Percentiles rank a stretch among this genome's conserved stretches.
Conservation (phyloP, 768 basidiomycete species). For the Podaxis mareebaensis region DNA sequence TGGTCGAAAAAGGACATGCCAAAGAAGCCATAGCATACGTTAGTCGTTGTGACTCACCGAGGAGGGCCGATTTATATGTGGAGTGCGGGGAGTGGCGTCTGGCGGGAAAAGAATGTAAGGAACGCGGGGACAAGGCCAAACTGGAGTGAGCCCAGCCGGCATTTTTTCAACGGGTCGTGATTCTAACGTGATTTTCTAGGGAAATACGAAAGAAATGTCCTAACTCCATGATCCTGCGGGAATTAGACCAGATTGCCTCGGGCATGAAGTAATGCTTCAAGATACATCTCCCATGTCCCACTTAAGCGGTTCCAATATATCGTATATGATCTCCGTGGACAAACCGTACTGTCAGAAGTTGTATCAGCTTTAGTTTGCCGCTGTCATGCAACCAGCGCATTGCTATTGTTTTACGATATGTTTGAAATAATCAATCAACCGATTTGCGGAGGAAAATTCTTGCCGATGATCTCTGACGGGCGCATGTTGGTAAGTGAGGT, state of each 20-base stretch:
- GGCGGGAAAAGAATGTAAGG: slow-evolving; percentile 89
- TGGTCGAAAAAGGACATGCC: slow-evolving; percentile 69
- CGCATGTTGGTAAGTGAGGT: too few species aligned
- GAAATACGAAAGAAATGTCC: slow-evolving; percentile 74
- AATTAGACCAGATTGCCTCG: slow-evolving; percentile 64
- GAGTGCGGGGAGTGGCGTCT: slow-evolving; percentile 88
- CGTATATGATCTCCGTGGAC: not conserved
- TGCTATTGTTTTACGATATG: too few species aligned
- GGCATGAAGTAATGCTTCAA: slow-evolving; percentile 59
- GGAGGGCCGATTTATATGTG: slow-evolving; percentile 84
- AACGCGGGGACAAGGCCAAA: slow-evolving; percentile 79
- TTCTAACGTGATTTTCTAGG: slow-evolving; percentile 37
- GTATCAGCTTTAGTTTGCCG: not conserved
- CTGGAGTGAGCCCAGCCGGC: slow-evolving; percentile 65
- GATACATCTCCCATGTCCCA: not conserved
- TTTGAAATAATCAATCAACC: too few species aligned
- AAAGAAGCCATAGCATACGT: slow-evolving; percentile 83
- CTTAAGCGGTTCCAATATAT: not conserved
- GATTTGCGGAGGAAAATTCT: too few species aligned
- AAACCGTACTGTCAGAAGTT: not conserved
- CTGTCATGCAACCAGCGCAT: not conserved
- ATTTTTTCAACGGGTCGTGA: not conserved
- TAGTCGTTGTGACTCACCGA: slow-evolving; percentile 78
- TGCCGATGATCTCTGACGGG: not conserved
- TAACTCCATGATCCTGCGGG: slow-evolving; percentile 77